Evolutionary conservation across 345 rosid genomes (phyloP).

Genomic region (Brassica cretica): DNA sequence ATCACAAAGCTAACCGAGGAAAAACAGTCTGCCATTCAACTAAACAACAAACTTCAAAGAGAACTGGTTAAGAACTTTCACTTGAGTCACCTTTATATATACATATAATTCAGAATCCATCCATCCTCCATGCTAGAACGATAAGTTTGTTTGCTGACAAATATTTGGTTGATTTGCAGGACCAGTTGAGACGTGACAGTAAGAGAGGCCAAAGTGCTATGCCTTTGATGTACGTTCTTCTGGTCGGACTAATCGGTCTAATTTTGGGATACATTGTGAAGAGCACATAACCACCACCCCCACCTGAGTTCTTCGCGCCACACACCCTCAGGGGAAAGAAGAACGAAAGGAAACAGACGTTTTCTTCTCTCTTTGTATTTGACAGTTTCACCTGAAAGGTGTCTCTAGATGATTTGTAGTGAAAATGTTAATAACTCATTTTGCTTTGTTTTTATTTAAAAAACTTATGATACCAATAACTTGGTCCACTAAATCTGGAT

Average conservation of each 20-base stretch:
- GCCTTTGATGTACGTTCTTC: conserved; percentile 51
- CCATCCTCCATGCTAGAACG: too few relatives aligned
- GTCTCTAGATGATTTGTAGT: conserved; percentile 21
- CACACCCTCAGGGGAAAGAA: conserved; percentile 16
- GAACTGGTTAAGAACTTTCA: conserved; percentile 56
- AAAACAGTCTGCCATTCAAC: conserved; percentile 55
- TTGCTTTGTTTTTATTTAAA: conserved; percentile 7
- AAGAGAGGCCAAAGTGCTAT: conserved; percentile 44
- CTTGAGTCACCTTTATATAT: too few relatives aligned
- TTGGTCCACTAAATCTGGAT: conserved; percentile 10
- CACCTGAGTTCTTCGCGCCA: background rate
- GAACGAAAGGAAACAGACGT: background rate
- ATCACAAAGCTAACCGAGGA: conserved; percentile 65
- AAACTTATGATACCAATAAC: conserved; percentile 17
- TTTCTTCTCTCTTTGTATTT: conserved; percentile 13
- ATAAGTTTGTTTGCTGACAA: conserved; percentile 16
- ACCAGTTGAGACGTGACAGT: conserved; percentile 50
- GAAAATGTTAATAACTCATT: conserved; percentile 28
- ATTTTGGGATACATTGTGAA: conserved; percentile 77
- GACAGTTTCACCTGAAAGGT: conserved; percentile 34
- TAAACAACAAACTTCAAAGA: conserved; percentile 57
- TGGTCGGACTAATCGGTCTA: conserved; percentile 70
- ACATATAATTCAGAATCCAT: too few relatives aligned
- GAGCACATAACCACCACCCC: conserved; percentile 45
- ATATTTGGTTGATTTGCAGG: conserved; percentile 50